Base-by-base conservation (phyloP, 2,329 filamentous ascomycete species). In the Periconia sp. region DNA sequence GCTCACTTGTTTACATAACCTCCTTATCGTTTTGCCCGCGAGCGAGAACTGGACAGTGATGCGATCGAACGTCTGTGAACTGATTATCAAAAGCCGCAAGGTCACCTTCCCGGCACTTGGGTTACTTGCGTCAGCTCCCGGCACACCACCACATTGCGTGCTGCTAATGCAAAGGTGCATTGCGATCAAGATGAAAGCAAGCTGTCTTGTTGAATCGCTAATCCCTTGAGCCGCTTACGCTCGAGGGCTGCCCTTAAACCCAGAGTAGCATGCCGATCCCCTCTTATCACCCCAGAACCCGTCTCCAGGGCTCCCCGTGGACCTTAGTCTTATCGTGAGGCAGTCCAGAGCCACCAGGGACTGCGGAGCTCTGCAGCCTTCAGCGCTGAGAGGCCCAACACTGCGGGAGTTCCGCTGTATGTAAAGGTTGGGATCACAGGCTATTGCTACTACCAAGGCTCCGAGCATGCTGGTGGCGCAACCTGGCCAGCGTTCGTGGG, bases 281-380 rank as follows among this genome's bases (percentile, higher is more conserved):
- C 15, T 7, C 39, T 36, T 42, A 42, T 42, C 39, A 28, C 28
- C 39, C 39, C 7, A 22, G 22, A 29, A 36, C 10, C 30, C 16
- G 17, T 10, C 23, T 21, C 15, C 22, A 8, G 22, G 32, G 23
- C 29, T 19, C 18, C 25, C 15, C 25, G 17, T 17, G n/a, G n/a
- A n/a, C n/a, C n/a, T n/a, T 9, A 18, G 15, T 4, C 24, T 32
- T 17, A 35, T 34, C 28, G 31, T 24, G 34, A 15, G 35, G 30
- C 39, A 46, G 35, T 39, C 17, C 21, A 23, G 29, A 17, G 30
- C 15, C 36, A 34, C 39, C 33, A 23, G 18, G 22, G 19, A 3
- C 26, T 15, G 16, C 38, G 31, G 39, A 17, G 45, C 36, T 38
- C 26, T 29, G 31, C 18, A 16, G 25, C 33, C 17, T 19, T 11